Percentiles rank a stretch among this genome's conserved stretches.
Conservation (phyloP, 495 filamentous ascomycete species). For the Aspergillus ellipticus region DNA sequence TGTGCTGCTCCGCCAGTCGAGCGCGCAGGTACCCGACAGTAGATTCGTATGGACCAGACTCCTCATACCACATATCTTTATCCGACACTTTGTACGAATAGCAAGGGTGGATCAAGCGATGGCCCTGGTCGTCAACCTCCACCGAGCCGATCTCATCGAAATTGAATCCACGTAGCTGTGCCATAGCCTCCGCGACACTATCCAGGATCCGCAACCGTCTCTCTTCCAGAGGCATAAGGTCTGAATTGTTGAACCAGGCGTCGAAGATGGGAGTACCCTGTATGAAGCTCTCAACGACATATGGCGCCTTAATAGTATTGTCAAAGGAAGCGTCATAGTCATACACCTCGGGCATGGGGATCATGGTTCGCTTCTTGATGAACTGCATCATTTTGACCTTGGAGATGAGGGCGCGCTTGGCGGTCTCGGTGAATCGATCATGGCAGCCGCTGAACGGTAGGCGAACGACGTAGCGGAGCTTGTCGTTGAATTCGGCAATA, state of each 20-base stretch:
- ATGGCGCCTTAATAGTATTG: neutral
- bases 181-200: conserved; percentile 26
- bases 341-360: conserved; percentile 2
- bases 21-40: neutral
- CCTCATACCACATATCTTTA: neutral
- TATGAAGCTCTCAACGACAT: neutral
- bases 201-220: conserved; percentile 18
- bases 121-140: conserved; percentile 11
- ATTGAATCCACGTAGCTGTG: conserved; percentile 20
- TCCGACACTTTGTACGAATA: neutral
- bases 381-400: neutral
- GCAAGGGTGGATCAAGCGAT: neutral
- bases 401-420: neutral
- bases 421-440: neutral
- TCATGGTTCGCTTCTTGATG: neutral
- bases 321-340: neutral
- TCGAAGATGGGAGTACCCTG: neutral
- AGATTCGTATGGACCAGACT: neutral
- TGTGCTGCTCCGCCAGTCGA: neutral
- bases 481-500: neutral
- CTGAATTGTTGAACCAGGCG: neutral
- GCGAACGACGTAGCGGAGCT: neutral
- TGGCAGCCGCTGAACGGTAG: neutral
- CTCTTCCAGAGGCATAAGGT: neutral
- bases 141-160: conserved; percentile 15